Conservation (phyloP, 1,284 basidiomycete species). For the Papiliotrema flavescens region DNA sequence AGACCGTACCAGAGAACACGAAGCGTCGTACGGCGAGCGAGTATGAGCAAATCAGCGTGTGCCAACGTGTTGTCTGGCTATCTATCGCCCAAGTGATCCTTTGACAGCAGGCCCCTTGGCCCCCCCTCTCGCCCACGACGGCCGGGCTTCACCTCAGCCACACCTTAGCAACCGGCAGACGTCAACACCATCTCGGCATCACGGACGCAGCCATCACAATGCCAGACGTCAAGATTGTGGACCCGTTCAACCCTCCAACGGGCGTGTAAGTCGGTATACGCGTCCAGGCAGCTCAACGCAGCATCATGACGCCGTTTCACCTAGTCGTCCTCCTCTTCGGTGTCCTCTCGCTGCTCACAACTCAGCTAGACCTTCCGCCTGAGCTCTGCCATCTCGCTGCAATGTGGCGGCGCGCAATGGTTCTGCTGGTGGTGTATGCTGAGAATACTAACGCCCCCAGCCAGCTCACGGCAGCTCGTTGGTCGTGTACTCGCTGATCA, state of each 20-base stretch:
- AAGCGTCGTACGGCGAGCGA: too few species aligned
- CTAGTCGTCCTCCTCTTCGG: slow-evolving; percentile 23
- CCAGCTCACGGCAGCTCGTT: slow-evolving; percentile 10
- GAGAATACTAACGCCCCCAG: neutral
- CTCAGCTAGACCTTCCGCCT: slow-evolving; percentile 21
- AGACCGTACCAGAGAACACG: too few species aligned
- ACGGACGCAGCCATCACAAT: neutral
- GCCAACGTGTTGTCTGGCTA: too few species aligned
- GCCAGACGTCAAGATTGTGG: neutral
- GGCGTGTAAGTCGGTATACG: slow-evolving; percentile 3
- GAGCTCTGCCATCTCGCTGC: slow-evolving; percentile 10
- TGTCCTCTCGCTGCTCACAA: slow-evolving; percentile 17
- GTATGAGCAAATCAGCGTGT: too few species aligned
- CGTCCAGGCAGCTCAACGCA: neutral
- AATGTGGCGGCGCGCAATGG: slow-evolving; percentile 21
- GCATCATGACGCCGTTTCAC: slow-evolving; percentile 33
- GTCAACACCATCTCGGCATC: too few species aligned
- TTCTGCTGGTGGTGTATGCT: slow-evolving; percentile 26
- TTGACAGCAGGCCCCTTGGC: too few species aligned
- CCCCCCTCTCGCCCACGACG: too few species aligned
- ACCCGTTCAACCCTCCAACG: neutral
- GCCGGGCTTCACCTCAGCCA: too few species aligned
- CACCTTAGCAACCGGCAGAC: too few species aligned
- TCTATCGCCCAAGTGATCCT: too few species aligned
- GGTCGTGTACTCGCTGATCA: slow-evolving; percentile 7